Conservation (phyloP, 805 yeast genomes). For the Yamadazyma paraphyllophila region DNA sequence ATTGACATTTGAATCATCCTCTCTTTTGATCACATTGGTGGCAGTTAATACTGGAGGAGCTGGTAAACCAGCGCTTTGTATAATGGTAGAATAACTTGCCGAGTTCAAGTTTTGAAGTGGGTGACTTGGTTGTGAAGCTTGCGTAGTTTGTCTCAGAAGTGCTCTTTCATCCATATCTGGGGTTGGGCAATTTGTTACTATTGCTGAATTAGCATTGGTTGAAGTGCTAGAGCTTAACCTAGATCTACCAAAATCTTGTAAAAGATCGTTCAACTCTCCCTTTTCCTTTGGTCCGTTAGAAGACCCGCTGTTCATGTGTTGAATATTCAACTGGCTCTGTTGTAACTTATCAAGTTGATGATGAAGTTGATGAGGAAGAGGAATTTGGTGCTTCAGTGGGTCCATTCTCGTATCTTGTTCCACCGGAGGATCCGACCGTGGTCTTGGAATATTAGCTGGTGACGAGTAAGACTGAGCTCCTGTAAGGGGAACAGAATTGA, state of each 20-base stretch:
- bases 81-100: constrained; percentile 13
- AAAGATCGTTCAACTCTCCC: constrained; percentile 12
- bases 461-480: not conserved
- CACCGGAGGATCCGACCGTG: constrained; percentile 4
- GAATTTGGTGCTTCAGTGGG: not conserved
- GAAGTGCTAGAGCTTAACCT: constrained; percentile 15
- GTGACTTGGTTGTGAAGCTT: not conserved
- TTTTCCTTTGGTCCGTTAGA: constrained; percentile 11
- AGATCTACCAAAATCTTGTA: constrained; percentile 17
- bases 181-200: constrained; percentile 12
- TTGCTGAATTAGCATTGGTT: constrained; percentile 12
- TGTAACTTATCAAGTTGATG: constrained; percentile 13
- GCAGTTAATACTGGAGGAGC: constrained; percentile 15
- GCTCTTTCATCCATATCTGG: constrained; percentile 10
- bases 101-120: constrained; percentile 10
- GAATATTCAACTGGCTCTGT: constrained; percentile 8
- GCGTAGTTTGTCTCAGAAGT: not conserved
- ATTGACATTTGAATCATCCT: constrained; percentile 11
- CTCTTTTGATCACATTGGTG: constrained; percentile 10
- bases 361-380: constrained; percentile 9
- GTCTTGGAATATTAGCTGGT: not conserved
- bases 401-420: not conserved
- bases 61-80: constrained; percentile 10
- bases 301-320: constrained; percentile 6
- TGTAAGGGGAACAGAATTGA: constrained; percentile 3